Percentiles rank a stretch among this genome's conserved stretches.
These are phyloP conservation scores for Hyphodiscus hymeniophilus DNA, from an alignment of 495 filamentous ascomycete species.

Conservation along the genomic window DNA sequence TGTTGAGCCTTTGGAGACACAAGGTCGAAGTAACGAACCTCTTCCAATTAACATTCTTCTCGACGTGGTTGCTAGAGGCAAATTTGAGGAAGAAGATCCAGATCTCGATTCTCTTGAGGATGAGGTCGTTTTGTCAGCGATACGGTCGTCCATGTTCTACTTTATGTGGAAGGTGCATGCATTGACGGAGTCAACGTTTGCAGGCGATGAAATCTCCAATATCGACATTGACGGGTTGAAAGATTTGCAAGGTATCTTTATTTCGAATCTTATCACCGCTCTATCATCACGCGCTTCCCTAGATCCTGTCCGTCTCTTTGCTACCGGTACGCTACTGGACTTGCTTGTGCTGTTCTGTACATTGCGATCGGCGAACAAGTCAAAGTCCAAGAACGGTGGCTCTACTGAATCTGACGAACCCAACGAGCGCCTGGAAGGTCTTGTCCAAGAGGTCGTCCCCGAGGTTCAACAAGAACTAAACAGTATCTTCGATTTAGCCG, in stretches of 20 bases:
- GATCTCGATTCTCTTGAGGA: slow-evolving; percentile 60
- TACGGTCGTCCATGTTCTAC: slow-evolving; percentile 71
- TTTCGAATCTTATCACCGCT: slow-evolving; percentile 53
- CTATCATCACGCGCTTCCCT: slow-evolving; percentile 54
- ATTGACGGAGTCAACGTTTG: slow-evolving; percentile 32
- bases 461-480: slow-evolving; percentile 54
- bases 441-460: slow-evolving; percentile 54
- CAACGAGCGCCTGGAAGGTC: slow-evolving; percentile 45
- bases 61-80: slow-evolving; percentile 57
- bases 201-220: slow-evolving; percentile 34
- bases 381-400: slow-evolving; percentile 12
- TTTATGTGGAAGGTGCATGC: slow-evolving; percentile 86
- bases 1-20: slow-evolving; percentile 56
- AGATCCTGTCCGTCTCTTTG: slow-evolving; percentile 69
- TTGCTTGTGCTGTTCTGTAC: slow-evolving; percentile 72
- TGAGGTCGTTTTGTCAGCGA: slow-evolving; percentile 62
- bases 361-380: slow-evolving; percentile 41
- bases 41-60: slow-evolving; percentile 60
- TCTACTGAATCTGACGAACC: slow-evolving; percentile 14
- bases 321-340: slow-evolving; percentile 69
- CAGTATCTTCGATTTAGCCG: slow-evolving; percentile 63
- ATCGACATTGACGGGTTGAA: slow-evolving; percentile 49
- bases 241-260: slow-evolving; percentile 46
- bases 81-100: slow-evolving; percentile 39
- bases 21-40: slow-evolving; percentile 3